A percentile compares a stretch with the other conserved stretches of the same genome.
These are phyloP conservation scores for Malus hybrid DNA, from an alignment of 331 rosid species.

Conservation along the genomic window DNA sequence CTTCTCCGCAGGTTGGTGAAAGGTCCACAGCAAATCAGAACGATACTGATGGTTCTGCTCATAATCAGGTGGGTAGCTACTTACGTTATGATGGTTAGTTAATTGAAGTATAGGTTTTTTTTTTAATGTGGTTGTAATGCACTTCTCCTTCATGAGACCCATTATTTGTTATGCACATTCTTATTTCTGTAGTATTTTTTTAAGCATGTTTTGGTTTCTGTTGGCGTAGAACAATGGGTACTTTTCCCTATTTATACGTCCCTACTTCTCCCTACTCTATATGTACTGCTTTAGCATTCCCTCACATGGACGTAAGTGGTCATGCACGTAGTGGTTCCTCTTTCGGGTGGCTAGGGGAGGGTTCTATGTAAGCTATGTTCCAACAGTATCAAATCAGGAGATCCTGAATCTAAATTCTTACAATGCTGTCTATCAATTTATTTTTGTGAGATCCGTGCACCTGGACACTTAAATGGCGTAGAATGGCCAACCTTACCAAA, in stretches of 20 bases:
- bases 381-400: not conserved
- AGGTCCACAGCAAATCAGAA: conserved; percentile 18
- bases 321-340: too few relatives aligned
- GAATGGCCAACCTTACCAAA: not conserved
- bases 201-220: too few relatives aligned
- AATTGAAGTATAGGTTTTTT: not conserved
- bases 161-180: too few relatives aligned
- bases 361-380: not conserved
- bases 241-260: too few relatives aligned
- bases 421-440: not conserved
- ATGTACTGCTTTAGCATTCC: too few relatives aligned
- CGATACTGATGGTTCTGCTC: conserved; percentile 20
- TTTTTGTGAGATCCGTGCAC: not conserved
- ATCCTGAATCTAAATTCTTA: not conserved
- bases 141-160: too few relatives aligned
- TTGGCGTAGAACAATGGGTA: too few relatives aligned
- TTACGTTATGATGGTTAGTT: not conserved
- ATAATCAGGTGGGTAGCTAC: conserved; percentile 19
- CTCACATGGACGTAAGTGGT: too few relatives aligned
- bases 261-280: too few relatives aligned
- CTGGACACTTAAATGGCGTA: not conserved
- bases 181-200: too few relatives aligned
- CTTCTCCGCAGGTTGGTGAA: conserved; percentile 25
- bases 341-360: not conserved
- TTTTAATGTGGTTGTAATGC: too few relatives aligned